These are phyloP conservation scores for Sechiopsis laciniata DNA, from an alignment of 306 rosid genomes.

Conservation along the genomic window DNA sequence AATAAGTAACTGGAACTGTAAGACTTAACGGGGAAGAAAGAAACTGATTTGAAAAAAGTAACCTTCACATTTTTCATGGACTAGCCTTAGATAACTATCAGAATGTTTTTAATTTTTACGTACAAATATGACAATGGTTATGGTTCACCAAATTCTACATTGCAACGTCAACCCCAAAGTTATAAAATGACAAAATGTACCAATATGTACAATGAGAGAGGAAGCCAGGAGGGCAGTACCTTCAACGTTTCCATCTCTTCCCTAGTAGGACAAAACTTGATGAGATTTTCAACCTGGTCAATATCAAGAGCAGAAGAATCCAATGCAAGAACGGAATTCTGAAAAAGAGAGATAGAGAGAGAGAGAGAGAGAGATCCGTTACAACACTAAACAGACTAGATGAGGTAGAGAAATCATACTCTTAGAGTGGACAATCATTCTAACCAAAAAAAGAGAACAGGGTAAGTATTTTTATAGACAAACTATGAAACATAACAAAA, in stretches of 20 bases:
- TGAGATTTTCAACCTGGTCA: constrained; percentile 96
- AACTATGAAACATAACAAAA: not conserved
- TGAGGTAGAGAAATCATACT: not conserved
- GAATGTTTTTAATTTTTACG: not conserved
- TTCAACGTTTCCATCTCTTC: constrained; percentile 91
- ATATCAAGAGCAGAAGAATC: constrained; percentile 56
- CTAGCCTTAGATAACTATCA: not conserved
- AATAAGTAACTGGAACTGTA: not conserved
- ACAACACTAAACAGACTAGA: not conserved
- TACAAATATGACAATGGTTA: not conserved
- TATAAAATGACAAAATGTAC: not conserved
- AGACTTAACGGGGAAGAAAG: not conserved
- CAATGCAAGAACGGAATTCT: constrained; percentile 57
- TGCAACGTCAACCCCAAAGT: not conserved
- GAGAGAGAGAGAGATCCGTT: not conserved
- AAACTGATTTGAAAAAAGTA: not conserved
- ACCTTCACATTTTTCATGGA: not conserved
- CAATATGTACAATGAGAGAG: constrained; percentile 11
- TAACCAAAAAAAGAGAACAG: not conserved
- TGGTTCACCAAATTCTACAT: constrained; percentile 9
- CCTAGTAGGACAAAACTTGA: constrained; percentile 89
- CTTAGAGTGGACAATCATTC: not conserved
- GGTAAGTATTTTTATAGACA: not conserved
- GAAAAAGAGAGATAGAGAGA: not conserved
- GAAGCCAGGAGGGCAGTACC: constrained; percentile 35